Base-by-base conservation (phyloP, 1,284 basidiomycete genomes). In the Sutorius eximius region DNA sequence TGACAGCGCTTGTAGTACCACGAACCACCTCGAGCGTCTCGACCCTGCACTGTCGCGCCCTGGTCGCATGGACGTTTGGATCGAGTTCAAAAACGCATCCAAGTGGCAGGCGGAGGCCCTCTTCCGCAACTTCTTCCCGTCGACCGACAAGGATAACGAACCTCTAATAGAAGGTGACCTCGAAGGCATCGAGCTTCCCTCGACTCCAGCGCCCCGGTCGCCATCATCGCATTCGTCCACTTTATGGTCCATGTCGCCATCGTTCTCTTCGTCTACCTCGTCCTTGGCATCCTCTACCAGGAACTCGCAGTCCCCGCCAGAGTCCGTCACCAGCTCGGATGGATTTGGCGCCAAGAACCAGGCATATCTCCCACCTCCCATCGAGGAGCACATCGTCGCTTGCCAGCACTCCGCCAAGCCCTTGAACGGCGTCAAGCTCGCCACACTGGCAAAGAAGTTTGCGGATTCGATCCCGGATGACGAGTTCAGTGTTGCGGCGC, bases 41-140 rank as follows among this genome's bases (percentile, higher is more conserved):
- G 91, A 94, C 64, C 87, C 89, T 6, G 91, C 91, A 0, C 79
- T 94, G 8, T 87, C 87, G 9, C 83, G 89, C 54, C 87, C 89
- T n/a, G 91, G 91, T 16, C 89, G 91, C 29, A 91, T 93, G 85
- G 91, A 93, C 62, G 88, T 94, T 5, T 91, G 89, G 89, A 80
- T 93, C 49, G 89, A 93, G 70, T 94, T 93, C 78, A 87, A 83
- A 75, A 87, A 91, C 56, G 87, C 91, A 32, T 87, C 84, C 58
- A 85, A 82, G 61, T 88, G 85, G 82, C 91, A 93, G 64, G 88
- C 88, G 2, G 87, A 90, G 69, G 82, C 83, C 29, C 77, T 93
- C 32, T 93, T 92, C 82, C 80, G 86, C 55, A 90, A 91, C 71
- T 93, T 93, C 75, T 93, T 92, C 85, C 89, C 88, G 0, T 84